Evolutionary conservation across 2,329 filamentous ascomycete genomes (phyloP).

Genomic region (Monosporascus sp.): DNA sequence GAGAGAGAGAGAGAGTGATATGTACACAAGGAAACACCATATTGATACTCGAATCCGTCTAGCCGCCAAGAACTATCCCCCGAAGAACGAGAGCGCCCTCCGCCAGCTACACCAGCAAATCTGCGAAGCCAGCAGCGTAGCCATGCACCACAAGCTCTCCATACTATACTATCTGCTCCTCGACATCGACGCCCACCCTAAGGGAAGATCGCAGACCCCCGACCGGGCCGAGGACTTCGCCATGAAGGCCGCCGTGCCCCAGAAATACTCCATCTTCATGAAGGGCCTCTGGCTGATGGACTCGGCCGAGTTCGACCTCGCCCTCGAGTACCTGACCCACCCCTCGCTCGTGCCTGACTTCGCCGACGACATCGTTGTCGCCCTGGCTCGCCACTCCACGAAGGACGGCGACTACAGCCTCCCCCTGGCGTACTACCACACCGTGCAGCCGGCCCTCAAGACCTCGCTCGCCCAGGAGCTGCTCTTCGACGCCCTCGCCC

Average conservation of each 20-base stretch:
- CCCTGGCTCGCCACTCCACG: conserved; percentile 57
- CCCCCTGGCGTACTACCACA: conserved; percentile 72
- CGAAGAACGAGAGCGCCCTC: conserved; percentile 61
- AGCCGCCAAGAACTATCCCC: conserved; percentile 65
- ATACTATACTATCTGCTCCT: conserved; percentile 79
- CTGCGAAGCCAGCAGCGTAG: conserved; percentile 52
- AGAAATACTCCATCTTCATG: conserved; percentile 74
- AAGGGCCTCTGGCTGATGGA: conserved; percentile 80
- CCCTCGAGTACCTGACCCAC: conserved; percentile 71
- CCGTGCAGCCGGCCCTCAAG: conserved; percentile 67
- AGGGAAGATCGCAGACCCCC: conserved; percentile 24
- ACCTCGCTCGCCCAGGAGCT: conserved; percentile 55
- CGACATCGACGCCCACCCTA: conserved; percentile 53
- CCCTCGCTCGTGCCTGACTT: conserved; percentile 77
- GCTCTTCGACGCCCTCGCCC: conserved; percentile 64
- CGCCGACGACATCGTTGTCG: conserved; percentile 71
- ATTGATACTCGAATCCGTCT: background rate
- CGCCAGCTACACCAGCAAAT: conserved; percentile 67
- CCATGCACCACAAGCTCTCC: conserved; percentile 73
- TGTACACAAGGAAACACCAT: background rate
- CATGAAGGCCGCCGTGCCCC: conserved; percentile 58
- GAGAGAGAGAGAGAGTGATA: too few species aligned
- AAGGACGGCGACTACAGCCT: conserved; percentile 56
- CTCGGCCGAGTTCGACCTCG: conserved; percentile 60
- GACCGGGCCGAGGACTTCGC: conserved; percentile 49